Percentiles rank a stretch among this genome's conserved stretches.
These are phyloP conservation scores for Termitomyces eurrhizus DNA, from an alignment of 768 basidiomycete genomes.

Conservation along the genomic window DNA sequence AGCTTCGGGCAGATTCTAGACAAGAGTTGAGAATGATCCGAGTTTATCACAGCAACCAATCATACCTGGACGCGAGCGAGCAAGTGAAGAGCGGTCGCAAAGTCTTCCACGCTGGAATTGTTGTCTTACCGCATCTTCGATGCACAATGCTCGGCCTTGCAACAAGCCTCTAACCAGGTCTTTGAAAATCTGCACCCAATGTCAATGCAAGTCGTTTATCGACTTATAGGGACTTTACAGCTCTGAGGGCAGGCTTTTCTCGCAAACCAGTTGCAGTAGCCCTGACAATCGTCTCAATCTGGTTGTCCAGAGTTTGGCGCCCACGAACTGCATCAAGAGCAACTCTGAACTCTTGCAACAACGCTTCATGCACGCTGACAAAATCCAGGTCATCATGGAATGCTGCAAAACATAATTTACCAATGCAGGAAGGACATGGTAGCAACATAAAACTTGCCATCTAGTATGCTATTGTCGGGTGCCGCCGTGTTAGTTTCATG, in stretches of 20 bases:
- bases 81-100: slow-evolving; percentile 64
- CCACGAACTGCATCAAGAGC: slow-evolving; percentile 46
- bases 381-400: slow-evolving; percentile 89
- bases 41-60: not conserved
- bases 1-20: slow-evolving; percentile 64
- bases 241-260: slow-evolving; percentile 48
- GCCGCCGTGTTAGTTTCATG: slow-evolving; percentile 46
- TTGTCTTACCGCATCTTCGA: slow-evolving; percentile 88
- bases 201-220: not conserved
- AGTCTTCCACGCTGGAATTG: slow-evolving; percentile 52
- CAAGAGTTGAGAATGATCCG: not conserved
- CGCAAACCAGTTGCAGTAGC: slow-evolving; percentile 45
- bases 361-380: slow-evolving; percentile 73
- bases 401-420: slow-evolving; percentile 36
- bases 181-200: slow-evolving; percentile 56
- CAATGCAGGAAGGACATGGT: not conserved
- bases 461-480: slow-evolving; percentile 49
- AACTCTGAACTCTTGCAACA: slow-evolving; percentile 59
- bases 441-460: slow-evolving; percentile 37
- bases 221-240: slow-evolving; percentile 30
- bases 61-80: slow-evolving; percentile 52
- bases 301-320: slow-evolving; percentile 61
- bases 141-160: slow-evolving; percentile 66
- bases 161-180: slow-evolving; percentile 63
- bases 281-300: slow-evolving; percentile 60